Evolutionary conservation across 164 flowering plant species (phyloP), one percentile per base, ranked within the genome.

Genomic region (Nelumbo lutea): DNA sequence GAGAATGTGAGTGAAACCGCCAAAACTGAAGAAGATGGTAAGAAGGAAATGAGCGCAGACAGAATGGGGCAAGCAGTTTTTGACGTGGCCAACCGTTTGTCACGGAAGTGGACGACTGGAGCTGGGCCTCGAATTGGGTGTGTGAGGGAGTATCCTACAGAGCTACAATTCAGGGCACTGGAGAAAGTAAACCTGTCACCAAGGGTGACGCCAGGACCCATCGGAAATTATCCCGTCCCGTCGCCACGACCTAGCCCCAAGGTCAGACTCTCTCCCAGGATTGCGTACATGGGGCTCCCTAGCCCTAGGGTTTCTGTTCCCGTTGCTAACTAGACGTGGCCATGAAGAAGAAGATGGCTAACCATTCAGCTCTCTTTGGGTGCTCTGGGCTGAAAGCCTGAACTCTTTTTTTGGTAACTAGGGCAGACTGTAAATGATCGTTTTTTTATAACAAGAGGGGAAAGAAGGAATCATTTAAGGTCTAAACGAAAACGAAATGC

Each of bases 91-190:
- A 81, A 76, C 73, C 87, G 80, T 2, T 67, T 90, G 78, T 82
- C 91, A 0, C 78, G 90, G 86, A 94, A 88, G 68, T 94, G 96
- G 96, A 78, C 82, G 2, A 87, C 87, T 9, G 96, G 96, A 42
- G 67, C 82, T 43, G 93, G 98, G 6, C 93, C 97, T 0, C 80
- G 97, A 6, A 91, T 91, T 51, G 90, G 90, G 1, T 91, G 96
- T 72, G 96, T 94, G 2, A 75, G 85, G 69, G 96, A 91, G 73
- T 90, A 94, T 73, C 98, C 98, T 0, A 3, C 80, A 13, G 86
- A 88, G 43, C 76, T 94, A 14, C 91, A 88, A 73, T 72, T 69
- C 66, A 83, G 70, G 66, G 97, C 97, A 45, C 86, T 94, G 1
- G 96, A 93, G 77, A 87, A 89, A 64, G 88, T 90, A 46, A 85